These are phyloP conservation scores for Fusarium incarnatum DNA, from an alignment of 2,329 filamentous ascomycete genomes.

Conservation along the genomic window DNA sequence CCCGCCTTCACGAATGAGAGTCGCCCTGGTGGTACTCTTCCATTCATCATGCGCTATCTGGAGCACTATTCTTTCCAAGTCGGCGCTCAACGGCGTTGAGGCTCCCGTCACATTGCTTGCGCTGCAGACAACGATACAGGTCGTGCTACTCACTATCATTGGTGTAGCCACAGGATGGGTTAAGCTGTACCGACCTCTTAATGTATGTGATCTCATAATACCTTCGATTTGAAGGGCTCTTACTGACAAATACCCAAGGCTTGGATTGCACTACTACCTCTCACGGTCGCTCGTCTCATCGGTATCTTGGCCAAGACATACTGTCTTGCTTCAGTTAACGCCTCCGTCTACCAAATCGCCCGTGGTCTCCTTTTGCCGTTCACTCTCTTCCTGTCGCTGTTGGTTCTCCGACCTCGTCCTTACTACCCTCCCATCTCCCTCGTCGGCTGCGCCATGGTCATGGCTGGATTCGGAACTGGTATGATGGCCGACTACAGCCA, in stretches of 20 bases:
- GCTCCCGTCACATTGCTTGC: slow-evolving; percentile 44
- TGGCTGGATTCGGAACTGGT: slow-evolving; percentile 45
- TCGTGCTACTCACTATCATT: slow-evolving; percentile 40
- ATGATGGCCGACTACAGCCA: slow-evolving; percentile 47
- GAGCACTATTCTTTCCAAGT: slow-evolving; percentile 46
- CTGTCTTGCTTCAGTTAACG: slow-evolving; percentile 46
- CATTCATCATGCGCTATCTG: slow-evolving; percentile 46
- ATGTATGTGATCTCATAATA: slow-evolving; percentile 27
- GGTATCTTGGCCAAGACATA: slow-evolving; percentile 47
- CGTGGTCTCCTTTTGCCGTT: slow-evolving; percentile 44
- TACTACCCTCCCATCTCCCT: slow-evolving; percentile 46
- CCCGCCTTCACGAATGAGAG: slow-evolving; percentile 35
- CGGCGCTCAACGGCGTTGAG: slow-evolving; percentile 45
- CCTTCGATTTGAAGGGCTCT: not conserved
- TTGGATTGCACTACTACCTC: slow-evolving; percentile 43
- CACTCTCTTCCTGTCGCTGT: slow-evolving; percentile 43
- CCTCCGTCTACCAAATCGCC: slow-evolving; percentile 46
- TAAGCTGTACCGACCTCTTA: slow-evolving; percentile 38
- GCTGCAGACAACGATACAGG: slow-evolving; percentile 43
- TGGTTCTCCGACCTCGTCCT: slow-evolving; percentile 45
- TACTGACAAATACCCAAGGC: slow-evolving; percentile 25
- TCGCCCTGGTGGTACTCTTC: slow-evolving; percentile 44
- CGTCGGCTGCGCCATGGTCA: slow-evolving; percentile 45
- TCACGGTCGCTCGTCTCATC: slow-evolving; percentile 43
- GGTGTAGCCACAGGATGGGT: slow-evolving; percentile 44